phyloP scores from a whole-genome alignment of 1,284 basidiomycete genomes.

The Marasmius fiardii region DNA sequence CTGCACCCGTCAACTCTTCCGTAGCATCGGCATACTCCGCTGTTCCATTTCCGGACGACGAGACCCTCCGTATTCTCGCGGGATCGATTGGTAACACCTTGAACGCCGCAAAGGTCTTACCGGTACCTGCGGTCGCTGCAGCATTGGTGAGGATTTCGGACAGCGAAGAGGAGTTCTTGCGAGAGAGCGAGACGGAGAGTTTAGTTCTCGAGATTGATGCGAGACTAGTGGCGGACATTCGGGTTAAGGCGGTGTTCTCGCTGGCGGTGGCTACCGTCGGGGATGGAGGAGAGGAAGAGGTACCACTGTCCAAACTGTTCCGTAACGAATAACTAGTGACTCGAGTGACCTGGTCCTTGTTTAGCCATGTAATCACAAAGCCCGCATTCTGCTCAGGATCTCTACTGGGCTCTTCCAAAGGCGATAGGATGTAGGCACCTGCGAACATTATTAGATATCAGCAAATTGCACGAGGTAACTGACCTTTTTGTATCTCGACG shows the following conservation, averaged over 20 bases:
- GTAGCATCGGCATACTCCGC: slow-evolving; percentile 49
- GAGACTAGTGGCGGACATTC: not conserved
- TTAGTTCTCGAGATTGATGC: not conserved
- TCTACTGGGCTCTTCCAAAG: slow-evolving; percentile 85
- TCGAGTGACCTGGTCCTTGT: slow-evolving; percentile 64
- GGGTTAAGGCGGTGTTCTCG: slow-evolving; percentile 11
- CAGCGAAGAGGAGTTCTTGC: slow-evolving; percentile 15
- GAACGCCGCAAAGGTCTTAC: slow-evolving; percentile 63
- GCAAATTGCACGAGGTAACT: not conserved
- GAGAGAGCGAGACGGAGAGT: slow-evolving; percentile 11
- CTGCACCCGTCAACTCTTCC: slow-evolving; percentile 57
- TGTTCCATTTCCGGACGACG: slow-evolving; percentile 37
- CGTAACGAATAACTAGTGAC: slow-evolving; percentile 82
- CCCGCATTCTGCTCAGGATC: slow-evolving; percentile 87
- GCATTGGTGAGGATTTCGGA: slow-evolving; percentile 22
- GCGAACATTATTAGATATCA: slow-evolving; percentile 5
- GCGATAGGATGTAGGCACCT: slow-evolving; percentile 90
- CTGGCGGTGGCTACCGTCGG: slow-evolving; percentile 21
- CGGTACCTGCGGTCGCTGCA: slow-evolving; percentile 19
- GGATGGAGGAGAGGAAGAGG: slow-evolving; percentile 20
- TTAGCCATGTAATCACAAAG: slow-evolving; percentile 75
- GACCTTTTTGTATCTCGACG: slow-evolving; percentile 80
- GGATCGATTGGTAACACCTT: slow-evolving; percentile 73
- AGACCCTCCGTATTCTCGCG: slow-evolving; percentile 48
- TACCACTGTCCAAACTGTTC: slow-evolving; percentile 48